phyloP scores from a whole-genome alignment of 164 flowering plant species.

The Brasenia schreberi region DNA sequence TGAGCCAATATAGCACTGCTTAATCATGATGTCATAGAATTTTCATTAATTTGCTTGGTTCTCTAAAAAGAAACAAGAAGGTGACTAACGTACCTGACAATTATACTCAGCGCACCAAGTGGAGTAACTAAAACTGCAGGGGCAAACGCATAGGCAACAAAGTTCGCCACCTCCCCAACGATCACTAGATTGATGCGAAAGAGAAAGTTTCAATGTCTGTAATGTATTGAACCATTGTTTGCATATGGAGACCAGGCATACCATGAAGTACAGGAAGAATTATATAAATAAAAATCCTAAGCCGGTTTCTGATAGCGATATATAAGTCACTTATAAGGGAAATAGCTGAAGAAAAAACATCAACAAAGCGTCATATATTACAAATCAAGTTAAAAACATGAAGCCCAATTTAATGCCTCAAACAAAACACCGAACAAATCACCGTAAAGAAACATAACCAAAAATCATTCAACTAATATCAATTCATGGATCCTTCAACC shows the following conservation, averaged over 20 bases:
- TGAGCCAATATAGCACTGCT: constrained; percentile 78
- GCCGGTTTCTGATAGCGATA: too few relatives aligned
- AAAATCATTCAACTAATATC: too few relatives aligned
- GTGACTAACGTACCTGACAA: constrained; percentile 41
- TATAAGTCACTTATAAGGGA: too few relatives aligned
- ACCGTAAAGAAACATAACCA: not conserved
- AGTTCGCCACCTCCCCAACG: constrained; percentile 79
- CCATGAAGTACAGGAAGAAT: too few relatives aligned
- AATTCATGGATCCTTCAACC: too few relatives aligned
- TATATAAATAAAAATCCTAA: too few relatives aligned
- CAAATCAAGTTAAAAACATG: not conserved
- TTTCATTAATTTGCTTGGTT: not conserved
- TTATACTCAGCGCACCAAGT: constrained; percentile 78
- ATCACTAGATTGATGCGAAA: constrained; percentile 44
- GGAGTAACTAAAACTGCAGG: constrained; percentile 94
- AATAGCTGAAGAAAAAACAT: too few relatives aligned
- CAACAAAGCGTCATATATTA: too few relatives aligned
- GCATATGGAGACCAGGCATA: too few relatives aligned
- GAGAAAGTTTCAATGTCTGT: not conserved
- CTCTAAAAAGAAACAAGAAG: not conserved
- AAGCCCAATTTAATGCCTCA: not conserved
- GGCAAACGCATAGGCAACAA: constrained; percentile 83
- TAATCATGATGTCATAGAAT: constrained; percentile 4
- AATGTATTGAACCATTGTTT: not conserved
- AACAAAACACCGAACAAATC: not conserved